Conservation (phyloP, 306 rosid species). For the Cercis canadensis region DNA sequence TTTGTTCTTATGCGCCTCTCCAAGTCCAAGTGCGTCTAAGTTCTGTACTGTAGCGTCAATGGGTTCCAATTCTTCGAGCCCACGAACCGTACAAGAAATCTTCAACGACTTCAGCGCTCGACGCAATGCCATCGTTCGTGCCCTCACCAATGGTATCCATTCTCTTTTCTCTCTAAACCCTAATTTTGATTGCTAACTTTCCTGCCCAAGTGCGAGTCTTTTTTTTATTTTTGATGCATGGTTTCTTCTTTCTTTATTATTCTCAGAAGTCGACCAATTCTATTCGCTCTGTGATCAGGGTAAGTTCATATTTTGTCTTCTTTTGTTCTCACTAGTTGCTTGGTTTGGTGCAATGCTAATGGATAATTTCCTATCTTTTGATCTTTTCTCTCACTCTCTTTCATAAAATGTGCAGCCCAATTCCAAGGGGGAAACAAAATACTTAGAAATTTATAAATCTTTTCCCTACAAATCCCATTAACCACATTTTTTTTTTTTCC, state of each 20-base stretch:
- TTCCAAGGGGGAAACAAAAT: too few species aligned
- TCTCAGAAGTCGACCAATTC: conserved; percentile 58
- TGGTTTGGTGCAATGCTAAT: too few species aligned
- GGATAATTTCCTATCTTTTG: too few species aligned
- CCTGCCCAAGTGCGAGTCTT: too few species aligned
- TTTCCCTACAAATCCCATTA: too few species aligned
- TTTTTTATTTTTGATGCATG: background rate
- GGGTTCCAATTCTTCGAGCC: too few species aligned
- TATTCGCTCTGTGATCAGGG: conserved; percentile 84
- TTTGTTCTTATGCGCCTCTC: too few species aligned
- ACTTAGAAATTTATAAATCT: too few species aligned
- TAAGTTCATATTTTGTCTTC: conserved; percentile 44
- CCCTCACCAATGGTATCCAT: conserved; percentile 52
- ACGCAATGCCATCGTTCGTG: conserved; percentile 56
- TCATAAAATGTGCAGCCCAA: too few species aligned
- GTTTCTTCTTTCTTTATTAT: conserved; percentile 3
- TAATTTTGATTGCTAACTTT: background rate
- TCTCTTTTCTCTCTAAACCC: background rate
- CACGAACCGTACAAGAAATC: conserved; percentile 65
- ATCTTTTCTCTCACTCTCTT: background rate
- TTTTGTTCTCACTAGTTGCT: background rate
- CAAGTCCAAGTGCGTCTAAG: too few species aligned
- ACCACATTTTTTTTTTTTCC: too few species aligned
- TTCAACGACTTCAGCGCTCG: conserved; percentile 67
- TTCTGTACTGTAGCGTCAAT: too few species aligned